Evolutionary conservation across 257 asterid species (phyloP).

Genomic region (Penstemon newberryi): DNA sequence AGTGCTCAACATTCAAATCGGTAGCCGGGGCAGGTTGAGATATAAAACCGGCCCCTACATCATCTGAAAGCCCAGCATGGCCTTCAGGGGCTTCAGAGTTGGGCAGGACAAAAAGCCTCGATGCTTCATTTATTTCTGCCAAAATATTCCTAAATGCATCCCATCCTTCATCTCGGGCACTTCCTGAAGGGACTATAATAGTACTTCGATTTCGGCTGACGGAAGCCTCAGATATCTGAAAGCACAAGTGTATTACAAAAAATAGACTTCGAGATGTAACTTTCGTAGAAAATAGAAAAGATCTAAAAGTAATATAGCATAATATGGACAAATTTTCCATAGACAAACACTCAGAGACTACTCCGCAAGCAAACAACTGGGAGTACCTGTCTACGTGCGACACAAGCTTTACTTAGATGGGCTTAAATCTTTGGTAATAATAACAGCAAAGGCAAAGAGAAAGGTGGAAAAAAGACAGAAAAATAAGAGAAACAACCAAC

Average conservation of each 20-base stretch:
- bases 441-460: slow-evolving; percentile 5
- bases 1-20: slow-evolving; percentile 61
- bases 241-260: slow-evolving; percentile 24
- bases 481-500: slow-evolving; percentile 5
- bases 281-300: slow-evolving; percentile 1
- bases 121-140: slow-evolving; percentile 89
- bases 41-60: slow-evolving; percentile 97
- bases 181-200: slow-evolving; percentile 98
- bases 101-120: slow-evolving; percentile 65
- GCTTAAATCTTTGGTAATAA: slow-evolving; percentile 3
- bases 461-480: background rate
- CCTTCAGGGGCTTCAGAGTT: slow-evolving; percentile 70
- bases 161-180: slow-evolving; percentile 94
- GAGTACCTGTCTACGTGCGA: slow-evolving; percentile 14
- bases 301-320: background rate
- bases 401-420: slow-evolving; percentile 20
- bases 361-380: slow-evolving; percentile 6
- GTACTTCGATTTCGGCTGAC: slow-evolving; percentile 98
- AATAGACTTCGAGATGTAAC: slow-evolving; percentile 9
- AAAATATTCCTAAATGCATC: slow-evolving; percentile 85
- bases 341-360: background rate
- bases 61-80: slow-evolving; percentile 90
- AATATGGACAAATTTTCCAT: background rate
- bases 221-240: slow-evolving; percentile 97
- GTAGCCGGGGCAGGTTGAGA: slow-evolving; percentile 64